Percentiles rank a stretch among this genome's conserved stretches.
Evolutionary conservation across 345 rosid genomes (phyloP).

Genomic region (Pugionium dolabratum): DNA sequence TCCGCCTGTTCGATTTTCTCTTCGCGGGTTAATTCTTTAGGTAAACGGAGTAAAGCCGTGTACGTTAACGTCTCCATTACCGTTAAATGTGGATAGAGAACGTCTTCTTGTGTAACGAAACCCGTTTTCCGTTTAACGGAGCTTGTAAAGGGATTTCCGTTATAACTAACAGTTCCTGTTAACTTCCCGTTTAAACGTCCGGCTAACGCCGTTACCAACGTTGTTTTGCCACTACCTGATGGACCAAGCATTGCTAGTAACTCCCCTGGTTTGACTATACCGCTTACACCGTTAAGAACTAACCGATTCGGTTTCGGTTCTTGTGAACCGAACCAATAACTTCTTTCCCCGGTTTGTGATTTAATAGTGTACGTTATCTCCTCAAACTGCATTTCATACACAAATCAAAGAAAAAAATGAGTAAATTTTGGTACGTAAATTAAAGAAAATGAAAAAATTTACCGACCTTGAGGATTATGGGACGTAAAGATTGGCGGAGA

Average conservation of each 20-base stretch:
- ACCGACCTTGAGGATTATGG: constrained; percentile 72
- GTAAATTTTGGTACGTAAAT: not conserved
- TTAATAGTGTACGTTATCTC: constrained; percentile 60
- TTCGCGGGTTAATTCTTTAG: constrained; percentile 53
- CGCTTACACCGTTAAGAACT: constrained; percentile 74
- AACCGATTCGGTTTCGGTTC: constrained; percentile 57
- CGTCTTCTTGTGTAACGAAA: constrained; percentile 81
- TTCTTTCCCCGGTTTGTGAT: constrained; percentile 37
- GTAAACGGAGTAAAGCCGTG: constrained; percentile 74
- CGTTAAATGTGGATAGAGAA: constrained; percentile 81
- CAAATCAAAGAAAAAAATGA: not conserved
- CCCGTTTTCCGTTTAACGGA: constrained; percentile 77
- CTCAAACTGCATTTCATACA: constrained; percentile 59
- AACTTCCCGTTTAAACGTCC: constrained; percentile 76
- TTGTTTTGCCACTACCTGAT: constrained; percentile 93
- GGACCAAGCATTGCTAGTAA: constrained; percentile 94
- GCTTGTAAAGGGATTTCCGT: constrained; percentile 65
- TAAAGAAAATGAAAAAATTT: not conserved
- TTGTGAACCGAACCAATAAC: constrained; percentile 42
- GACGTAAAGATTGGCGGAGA: constrained; percentile 55
- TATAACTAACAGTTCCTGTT: constrained; percentile 67
- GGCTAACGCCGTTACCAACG: constrained; percentile 76
- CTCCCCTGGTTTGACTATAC: constrained; percentile 84
- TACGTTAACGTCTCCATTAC: constrained; percentile 76
- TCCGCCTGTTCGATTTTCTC: constrained; percentile 77